Evolutionary conservation across 441 rosid genomes (phyloP).

Genomic region (Cnidoscolus chayamansa): DNA sequence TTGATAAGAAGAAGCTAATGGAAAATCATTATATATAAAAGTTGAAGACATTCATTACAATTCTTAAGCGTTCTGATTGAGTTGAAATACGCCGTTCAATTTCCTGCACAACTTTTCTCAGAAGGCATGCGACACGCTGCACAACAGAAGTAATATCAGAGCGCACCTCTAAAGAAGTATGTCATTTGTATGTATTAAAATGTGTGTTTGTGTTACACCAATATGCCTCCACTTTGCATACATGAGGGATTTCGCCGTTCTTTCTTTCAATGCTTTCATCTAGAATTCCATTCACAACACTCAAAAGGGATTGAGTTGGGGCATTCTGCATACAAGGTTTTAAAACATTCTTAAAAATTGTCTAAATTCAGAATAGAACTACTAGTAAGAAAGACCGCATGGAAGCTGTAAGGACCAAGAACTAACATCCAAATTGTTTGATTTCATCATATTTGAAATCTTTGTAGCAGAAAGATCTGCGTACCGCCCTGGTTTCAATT

Average conservation of each 20-base stretch:
- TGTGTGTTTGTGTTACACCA: background rate
- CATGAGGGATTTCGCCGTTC: conserved; percentile 76
- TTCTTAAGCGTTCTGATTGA: conserved; percentile 88
- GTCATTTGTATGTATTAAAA: background rate
- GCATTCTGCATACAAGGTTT: conserved; percentile 58
- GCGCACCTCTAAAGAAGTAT: background rate
- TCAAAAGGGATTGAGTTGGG: conserved; percentile 83
- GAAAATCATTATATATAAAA: background rate
- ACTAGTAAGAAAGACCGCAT: background rate
- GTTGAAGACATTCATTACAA: conserved; percentile 39
- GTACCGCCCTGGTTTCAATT: conserved; percentile 50
- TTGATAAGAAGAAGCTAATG: conserved; percentile 13
- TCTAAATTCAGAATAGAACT: background rate
- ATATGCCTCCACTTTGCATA: conserved; percentile 29
- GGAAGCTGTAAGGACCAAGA: background rate
- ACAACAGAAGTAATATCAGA: conserved; percentile 9
- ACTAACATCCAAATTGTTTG: conserved; percentile 68
- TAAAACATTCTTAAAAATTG: conserved; percentile 8
- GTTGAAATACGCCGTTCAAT: conserved; percentile 92
- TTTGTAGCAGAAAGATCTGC: conserved; percentile 67
- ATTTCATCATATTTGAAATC: conserved; percentile 65
- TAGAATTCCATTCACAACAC: conserved; percentile 75
- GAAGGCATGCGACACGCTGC: conserved; percentile 74
- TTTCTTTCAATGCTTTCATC: conserved; percentile 75
- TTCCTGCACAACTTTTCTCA: conserved; percentile 86